Evolutionary conservation across 192 early-diverging fungal species (phyloP), one percentile per base, ranked within the genome.

Genomic region (Backusella australiensis): DNA sequence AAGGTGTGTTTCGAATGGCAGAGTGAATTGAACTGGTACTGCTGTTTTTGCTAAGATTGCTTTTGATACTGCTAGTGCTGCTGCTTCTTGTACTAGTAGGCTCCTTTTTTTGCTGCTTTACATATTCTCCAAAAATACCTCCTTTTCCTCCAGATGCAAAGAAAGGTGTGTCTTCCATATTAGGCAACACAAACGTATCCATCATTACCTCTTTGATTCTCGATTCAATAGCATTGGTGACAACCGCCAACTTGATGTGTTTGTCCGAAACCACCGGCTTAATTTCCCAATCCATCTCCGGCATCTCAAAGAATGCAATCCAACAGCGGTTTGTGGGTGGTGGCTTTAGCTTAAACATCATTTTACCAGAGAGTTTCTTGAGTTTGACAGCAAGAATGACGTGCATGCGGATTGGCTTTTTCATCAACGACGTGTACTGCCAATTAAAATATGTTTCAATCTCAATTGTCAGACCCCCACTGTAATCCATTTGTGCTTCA

Each of bases 151-250:
- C 59, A 17, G 90, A 86, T 34, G 87, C 80, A 85, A 94, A 96
- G 81, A 98, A 96, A 15, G 90, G 85, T 0, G 89, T 88, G 75
- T 96, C 94, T 78, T 98, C 96, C 91, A 98, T 93, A 75, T 96
- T 92, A 3, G 96, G 96, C 72, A 96, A 80, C 14, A 98, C 93
- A 71, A 98, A 81, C 12, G 92, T 90, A 66, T 92, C 91, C 17
- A 89, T 86, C 67, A 98, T 85, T 72, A 93, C 89, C 46, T 96
- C 94, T 80, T 94, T 89, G 46, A 98, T 90, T 76, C 94, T 89
- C 49, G 89, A 85, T 79, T 95, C 94, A 70, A 98, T 96, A 2
- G 93, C 91, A 59, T 91, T 91, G 46, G 95, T 89, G 6, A 98
- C 89, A 66, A 91, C 80, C 6, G 88, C 87, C 29, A 95, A 89